Evolutionary conservation across 371 early-diverging fungal genomes (phyloP).

Genomic region (Phascolomyces articulosus): DNA sequence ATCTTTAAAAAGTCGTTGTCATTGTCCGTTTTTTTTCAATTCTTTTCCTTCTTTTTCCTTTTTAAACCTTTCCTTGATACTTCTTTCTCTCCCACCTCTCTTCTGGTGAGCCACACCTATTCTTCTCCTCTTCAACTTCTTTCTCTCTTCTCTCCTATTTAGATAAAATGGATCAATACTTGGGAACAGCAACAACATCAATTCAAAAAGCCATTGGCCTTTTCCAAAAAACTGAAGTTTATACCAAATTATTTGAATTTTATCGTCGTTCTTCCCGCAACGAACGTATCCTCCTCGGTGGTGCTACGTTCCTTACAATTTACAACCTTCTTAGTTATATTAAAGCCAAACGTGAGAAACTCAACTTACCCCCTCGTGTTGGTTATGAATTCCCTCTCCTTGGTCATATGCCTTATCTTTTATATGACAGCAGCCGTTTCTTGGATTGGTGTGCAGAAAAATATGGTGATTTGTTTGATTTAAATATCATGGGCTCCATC

Average conservation of each 20-base stretch:
- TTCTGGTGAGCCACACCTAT: neutral
- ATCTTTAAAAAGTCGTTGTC: too few species aligned
- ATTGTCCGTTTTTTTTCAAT: too few species aligned
- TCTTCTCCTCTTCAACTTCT: neutral
- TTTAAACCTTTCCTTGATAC: too few species aligned
- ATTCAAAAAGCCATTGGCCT: constrained; percentile 11
- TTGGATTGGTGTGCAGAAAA: constrained; percentile 36
- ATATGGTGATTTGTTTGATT: constrained; percentile 38
- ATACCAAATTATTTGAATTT: neutral
- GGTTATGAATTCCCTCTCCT: constrained; percentile 33
- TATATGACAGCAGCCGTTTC: constrained; percentile 23
- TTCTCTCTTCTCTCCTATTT: neutral
- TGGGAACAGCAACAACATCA: neutral
- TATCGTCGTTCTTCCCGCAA: constrained; percentile 30
- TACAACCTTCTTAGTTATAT: constrained; percentile 29
- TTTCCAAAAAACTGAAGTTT: neutral
- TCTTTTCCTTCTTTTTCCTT: too few species aligned
- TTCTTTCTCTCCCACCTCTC: too few species aligned
- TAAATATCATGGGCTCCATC: constrained; percentile 21
- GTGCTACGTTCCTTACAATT: constrained; percentile 29
- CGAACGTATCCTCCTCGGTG: constrained; percentile 26
- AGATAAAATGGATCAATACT: neutral
- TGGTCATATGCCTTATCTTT: constrained; percentile 38
- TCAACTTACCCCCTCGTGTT: constrained; percentile 34
- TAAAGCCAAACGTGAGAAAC: constrained; percentile 22